Conservation (phyloP, 352 stramenopile genomes). For the Globisporangium irregulare region DNA sequence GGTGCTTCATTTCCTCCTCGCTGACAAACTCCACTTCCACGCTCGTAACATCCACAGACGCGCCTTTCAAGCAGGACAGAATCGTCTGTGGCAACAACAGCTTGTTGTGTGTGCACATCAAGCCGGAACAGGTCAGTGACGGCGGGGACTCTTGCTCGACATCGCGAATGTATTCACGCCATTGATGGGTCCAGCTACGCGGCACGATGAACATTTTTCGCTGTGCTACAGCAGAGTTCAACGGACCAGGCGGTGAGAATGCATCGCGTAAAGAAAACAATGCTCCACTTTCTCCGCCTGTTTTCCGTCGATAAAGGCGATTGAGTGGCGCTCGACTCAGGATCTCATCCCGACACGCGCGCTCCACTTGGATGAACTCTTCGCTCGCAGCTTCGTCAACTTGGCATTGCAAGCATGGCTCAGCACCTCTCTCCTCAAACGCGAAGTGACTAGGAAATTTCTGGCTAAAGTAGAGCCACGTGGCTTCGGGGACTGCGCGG, state of each 20-base stretch:
- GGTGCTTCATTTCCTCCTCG: conserved; percentile 54
- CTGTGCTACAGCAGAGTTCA: conserved; percentile 25
- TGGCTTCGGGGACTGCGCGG: conserved; percentile 38
- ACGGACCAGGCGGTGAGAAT: conserved; percentile 32
- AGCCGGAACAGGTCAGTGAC: conserved; percentile 25
- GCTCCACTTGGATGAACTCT: conserved; percentile 49
- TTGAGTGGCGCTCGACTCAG: conserved; percentile 44
- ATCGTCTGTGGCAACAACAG: conserved; percentile 51
- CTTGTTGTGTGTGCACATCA: conserved; percentile 56
- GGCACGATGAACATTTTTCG: conserved; percentile 58
- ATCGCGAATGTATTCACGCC: conserved; percentile 74
- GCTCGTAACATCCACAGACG: conserved; percentile 33
- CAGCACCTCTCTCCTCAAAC: conserved; percentile 28
- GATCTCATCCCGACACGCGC: conserved; percentile 56
- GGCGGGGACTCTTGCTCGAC: conserved; percentile 41
- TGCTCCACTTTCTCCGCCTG: conserved; percentile 17
- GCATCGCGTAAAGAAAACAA: conserved; percentile 42
- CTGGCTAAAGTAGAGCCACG: conserved; percentile 60
- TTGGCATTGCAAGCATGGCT: conserved; percentile 53
- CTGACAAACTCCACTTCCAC: conserved; percentile 63
- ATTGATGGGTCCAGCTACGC: conserved; percentile 53
- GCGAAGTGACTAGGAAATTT: conserved; percentile 50
- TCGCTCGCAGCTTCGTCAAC: conserved; percentile 48
- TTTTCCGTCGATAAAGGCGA: conserved; percentile 49
- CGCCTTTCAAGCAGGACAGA: conserved; percentile 36